Evolutionary conservation across 2,329 filamentous ascomycete genomes (phyloP), one percentile per base, ranked within the genome.

Genomic region (Colletotrichum orbiculare): DNA sequence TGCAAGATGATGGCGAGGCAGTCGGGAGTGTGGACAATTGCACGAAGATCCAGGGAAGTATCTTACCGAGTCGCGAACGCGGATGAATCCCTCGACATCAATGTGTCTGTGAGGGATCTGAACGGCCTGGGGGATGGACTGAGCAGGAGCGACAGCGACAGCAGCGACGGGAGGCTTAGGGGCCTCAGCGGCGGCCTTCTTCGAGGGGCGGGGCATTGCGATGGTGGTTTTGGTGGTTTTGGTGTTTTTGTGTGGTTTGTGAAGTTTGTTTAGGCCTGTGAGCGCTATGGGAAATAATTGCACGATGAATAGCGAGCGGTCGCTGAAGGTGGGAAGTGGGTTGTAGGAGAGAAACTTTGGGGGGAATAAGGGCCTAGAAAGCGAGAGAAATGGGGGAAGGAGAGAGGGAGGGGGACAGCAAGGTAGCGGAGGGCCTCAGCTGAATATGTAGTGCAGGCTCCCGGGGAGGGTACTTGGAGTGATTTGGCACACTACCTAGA

Each of bases 1-100:
- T 46, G 11, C 15, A 11, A 10, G 39, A 10, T 25, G n/a, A n/a
- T 43, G 25, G 25, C 33, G 11, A 35, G 46, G 15, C 17, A 17
- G 38, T 17, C 17, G 46, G 8, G 53, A 4, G 17, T 41, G 46
- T 35, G 43, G 46, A 53, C 57, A 66, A 49, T 63, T 25, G 25
- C 25, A 25, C 25, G 25, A 43, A 64, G 67, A 57, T 46, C 10
- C 3, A 66, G 62, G 68, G 48, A 67, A 37, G 12, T 54, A 60
- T 58, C 91, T 86, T 89, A 96, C 93, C 76, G 88, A 90, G 76
- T 96, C 93, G 73, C 93, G 88, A 53, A 94, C 93, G 74, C 90
- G 85, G 66, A 92, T 85, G 76, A 95, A 95, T 77, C 92, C 90
- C 64, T 93, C 90, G 62, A 91, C 84, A 67, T 93, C 88, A 69